Evolutionary conservation across 208 protist species (phyloP), one percentile per base, ranked within the genome.

Genomic region (Trypanosoma avium): DNA sequence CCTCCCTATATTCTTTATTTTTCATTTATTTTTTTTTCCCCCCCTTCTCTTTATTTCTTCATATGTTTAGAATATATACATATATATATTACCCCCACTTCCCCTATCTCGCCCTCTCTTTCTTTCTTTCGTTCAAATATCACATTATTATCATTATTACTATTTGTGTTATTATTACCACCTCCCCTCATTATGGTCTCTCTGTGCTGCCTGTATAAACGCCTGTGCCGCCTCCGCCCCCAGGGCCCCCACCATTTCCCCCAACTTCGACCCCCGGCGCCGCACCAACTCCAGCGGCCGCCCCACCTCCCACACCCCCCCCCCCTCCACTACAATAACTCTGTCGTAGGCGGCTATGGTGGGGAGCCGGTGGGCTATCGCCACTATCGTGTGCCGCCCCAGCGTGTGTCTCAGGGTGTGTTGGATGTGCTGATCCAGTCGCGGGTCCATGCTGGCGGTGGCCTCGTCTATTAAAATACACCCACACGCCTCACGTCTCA

Each of bases 301-400:
- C 30, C 81, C 81, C 52, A 74, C 75, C 70, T 90, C 80, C 29
- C 73, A 75, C 40, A 76, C 76, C 12, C 24, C 19, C 13, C 81
- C 82, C 7, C 67, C 53, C 26, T 86, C 80, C 43, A 90, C 47
- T 27, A 89, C 52, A 81, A 86, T 29, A 46, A 92, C 78, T 52
- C 73, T 73, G 61, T 92, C 73, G 15, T 68, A 72, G 45, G 77
- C 69, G 29, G 75, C 66, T 21, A 92, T 75, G 19, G 81, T 92
- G 48, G 70, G 80, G 19, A 88, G 79, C 21, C 79, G 74, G 70
- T 90, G 83, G 5, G 81, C 73, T 35, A 91, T 83, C 26, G 80
- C 77, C 27, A 90, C 73, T 52, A 88, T 82, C 36, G 83, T 95
- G 75, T 75, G 80, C 54, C 74, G 49, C 45, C 60, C 72, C 10